Evolutionary conservation across 1,284 basidiomycete species (phyloP).

Genomic region (Calocybe gambosa): DNA sequence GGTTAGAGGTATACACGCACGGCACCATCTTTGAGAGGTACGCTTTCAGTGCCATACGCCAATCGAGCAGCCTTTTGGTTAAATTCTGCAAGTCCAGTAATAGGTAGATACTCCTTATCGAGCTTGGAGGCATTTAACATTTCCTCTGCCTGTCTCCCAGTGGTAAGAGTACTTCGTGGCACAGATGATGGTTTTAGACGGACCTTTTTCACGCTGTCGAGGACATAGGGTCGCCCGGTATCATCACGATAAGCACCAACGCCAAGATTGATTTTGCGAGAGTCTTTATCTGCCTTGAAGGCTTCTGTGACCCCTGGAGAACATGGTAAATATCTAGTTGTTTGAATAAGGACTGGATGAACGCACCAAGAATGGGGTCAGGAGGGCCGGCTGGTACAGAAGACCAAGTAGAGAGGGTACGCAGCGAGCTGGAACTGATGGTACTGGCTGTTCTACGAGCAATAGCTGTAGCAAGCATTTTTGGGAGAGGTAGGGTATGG

Average conservation of each 20-base stretch:
- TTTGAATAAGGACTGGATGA: constrained; percentile 3
- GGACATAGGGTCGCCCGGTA: constrained; percentile 92
- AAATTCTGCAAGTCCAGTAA: constrained; percentile 87
- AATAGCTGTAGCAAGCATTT: constrained; percentile 39
- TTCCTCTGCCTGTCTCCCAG: constrained; percentile 67
- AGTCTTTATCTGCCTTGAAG: constrained; percentile 89
- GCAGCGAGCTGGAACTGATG: constrained; percentile 29
- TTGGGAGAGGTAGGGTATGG: constrained; percentile 13
- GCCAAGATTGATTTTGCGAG: constrained; percentile 96
- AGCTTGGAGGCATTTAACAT: constrained; percentile 59
- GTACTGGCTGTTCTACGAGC: constrained; percentile 37
- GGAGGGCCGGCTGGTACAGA: constrained; percentile 85
- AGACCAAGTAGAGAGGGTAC: constrained; percentile 72
- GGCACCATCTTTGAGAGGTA: constrained; percentile 68
- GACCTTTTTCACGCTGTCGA: constrained; percentile 86
- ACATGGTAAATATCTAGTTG: not conserved
- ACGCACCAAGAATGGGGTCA: constrained; percentile 86
- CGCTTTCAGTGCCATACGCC: constrained; percentile 85
- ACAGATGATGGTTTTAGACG: constrained; percentile 14
- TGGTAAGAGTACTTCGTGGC: constrained; percentile 4
- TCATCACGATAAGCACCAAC: constrained; percentile 94
- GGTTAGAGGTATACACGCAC: constrained; percentile 41
- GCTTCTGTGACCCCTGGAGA: constrained; percentile 79
- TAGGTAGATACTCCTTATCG: constrained; percentile 99
- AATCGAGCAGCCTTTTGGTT: constrained; percentile 87